A percentile compares a stretch with the other conserved stretches of the same genome.
Evolutionary conservation across 2,329 filamentous ascomycete species (phyloP).

Genomic region (Neofusicoccum laricinum): DNA sequence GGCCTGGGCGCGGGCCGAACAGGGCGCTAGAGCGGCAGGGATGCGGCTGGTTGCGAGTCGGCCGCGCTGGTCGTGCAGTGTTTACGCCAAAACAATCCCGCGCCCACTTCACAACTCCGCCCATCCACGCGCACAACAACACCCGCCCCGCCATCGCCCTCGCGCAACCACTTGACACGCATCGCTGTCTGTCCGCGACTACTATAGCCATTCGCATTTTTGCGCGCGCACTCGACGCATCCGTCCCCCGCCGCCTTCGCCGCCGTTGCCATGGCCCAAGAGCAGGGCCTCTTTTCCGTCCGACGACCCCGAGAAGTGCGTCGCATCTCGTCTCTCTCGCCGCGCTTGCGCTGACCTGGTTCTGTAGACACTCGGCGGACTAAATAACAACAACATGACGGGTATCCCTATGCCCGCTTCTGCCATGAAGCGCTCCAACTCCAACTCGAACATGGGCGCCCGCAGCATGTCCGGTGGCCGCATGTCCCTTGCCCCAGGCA

Average conservation of each 20-base stretch:
- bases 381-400: conserved; percentile 72
- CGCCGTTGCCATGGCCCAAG: conserved; percentile 68
- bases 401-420: conserved; percentile 87
- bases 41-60: neutral
- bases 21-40: neutral
- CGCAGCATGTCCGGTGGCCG: conserved; percentile 75
- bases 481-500: conserved; percentile 73
- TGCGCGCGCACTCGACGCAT: neutral
- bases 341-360: conserved; percentile 24
- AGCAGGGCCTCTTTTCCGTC: conserved; percentile 84
- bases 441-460: conserved; percentile 62
- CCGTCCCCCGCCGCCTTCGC: neutral
- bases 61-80: neutral
- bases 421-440: conserved; percentile 89
- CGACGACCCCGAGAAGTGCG: conserved; percentile 86
- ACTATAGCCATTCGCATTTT: neutral
- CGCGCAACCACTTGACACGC: neutral
- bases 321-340: conserved; percentile 31
- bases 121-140: neutral
- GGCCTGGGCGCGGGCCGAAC: neutral
- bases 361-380: conserved; percentile 74
- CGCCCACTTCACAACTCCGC: neutral
- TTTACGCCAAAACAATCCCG: conserved; percentile 11
- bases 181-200: neutral
- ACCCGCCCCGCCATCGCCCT: neutral